Evolutionary conservation across 768 basidiomycete species (phyloP).

Genomic region (Panaeolus cyanescens): DNA sequence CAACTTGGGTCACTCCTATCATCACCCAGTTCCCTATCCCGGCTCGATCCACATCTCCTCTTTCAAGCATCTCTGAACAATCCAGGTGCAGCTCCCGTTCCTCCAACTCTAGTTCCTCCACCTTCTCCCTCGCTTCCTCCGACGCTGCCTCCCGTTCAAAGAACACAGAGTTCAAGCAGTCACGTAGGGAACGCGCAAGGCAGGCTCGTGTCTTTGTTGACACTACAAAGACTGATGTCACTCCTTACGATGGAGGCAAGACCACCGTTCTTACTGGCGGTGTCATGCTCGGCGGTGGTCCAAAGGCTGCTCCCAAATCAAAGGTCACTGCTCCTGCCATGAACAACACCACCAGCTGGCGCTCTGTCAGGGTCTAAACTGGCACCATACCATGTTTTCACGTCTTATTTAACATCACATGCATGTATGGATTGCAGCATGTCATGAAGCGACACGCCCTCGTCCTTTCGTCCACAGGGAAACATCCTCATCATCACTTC

Average conservation of each 20-base stretch:
- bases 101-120: conserved; percentile 64
- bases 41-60: conserved; percentile 55
- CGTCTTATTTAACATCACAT: conserved; percentile 2
- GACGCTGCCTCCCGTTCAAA: conserved; percentile 38
- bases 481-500: conserved; percentile 14
- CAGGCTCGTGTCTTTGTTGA: conserved; percentile 76
- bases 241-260: conserved; percentile 86
- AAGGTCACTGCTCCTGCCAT: conserved; percentile 32
- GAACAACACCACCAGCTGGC: conserved; percentile 52
- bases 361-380: conserved; percentile 50
- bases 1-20: conserved; percentile 71
- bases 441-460: conserved; percentile 18
- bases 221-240: conserved; percentile 74
- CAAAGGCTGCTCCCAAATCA: conserved; percentile 29
- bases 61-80: conserved; percentile 59
- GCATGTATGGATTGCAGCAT: conserved; percentile 13
- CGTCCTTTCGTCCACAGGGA: conserved; percentile 8
- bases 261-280: conserved; percentile 87
- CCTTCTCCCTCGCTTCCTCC: conserved; percentile 56
- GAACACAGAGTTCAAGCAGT: conserved; percentile 45
- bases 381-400: conserved; percentile 8
- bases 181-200: conserved; percentile 69
- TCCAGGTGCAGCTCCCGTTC: conserved; percentile 75
- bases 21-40: conserved; percentile 58
- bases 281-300: conserved; percentile 75